Conservation (phyloP, 2,329 filamentous ascomycete genomes). For the Clonostachys sp. region DNA sequence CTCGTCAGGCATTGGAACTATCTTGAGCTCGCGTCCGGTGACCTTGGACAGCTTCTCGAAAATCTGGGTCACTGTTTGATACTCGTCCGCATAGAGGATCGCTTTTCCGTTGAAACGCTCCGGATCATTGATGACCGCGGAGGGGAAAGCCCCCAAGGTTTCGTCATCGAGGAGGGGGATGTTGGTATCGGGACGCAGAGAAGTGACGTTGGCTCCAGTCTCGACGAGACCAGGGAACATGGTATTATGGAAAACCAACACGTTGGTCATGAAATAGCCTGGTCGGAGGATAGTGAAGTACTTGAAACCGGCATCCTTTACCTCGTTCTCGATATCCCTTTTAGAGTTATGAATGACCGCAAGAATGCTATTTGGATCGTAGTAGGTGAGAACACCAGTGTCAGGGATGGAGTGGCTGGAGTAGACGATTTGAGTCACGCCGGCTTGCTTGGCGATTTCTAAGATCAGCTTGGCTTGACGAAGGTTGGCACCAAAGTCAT, state of each 20-base stretch:
- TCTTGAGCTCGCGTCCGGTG: slow-evolving; percentile 25
- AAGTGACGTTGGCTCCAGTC: slow-evolving; percentile 27
- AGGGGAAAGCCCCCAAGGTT: slow-evolving; percentile 40
- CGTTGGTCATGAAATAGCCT: slow-evolving; percentile 47
- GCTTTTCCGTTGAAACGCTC: slow-evolving; percentile 28
- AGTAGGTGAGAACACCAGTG: slow-evolving; percentile 9
- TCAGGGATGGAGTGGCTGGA: slow-evolving; percentile 23
- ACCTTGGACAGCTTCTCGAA: slow-evolving; percentile 25
- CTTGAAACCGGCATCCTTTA: slow-evolving; percentile 25
- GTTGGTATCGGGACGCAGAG: slow-evolving; percentile 22
- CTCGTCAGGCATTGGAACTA: slow-evolving; percentile 30
- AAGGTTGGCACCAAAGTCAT: slow-evolving; percentile 18
- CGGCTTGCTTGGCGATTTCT: slow-evolving; percentile 26
- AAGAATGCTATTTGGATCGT: slow-evolving; percentile 12
- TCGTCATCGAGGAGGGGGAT: slow-evolving; percentile 38
- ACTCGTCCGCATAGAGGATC: slow-evolving; percentile 34
- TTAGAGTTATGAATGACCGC: slow-evolving; percentile 31
- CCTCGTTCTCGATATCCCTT: slow-evolving; percentile 29
- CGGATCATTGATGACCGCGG: slow-evolving; percentile 35
- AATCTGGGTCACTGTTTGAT: slow-evolving; percentile 25
- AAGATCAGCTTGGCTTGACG: slow-evolving; percentile 22
- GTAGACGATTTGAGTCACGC: slow-evolving; percentile 28
- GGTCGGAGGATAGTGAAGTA: slow-evolving; percentile 44
- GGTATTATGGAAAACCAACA: slow-evolving; percentile 30
- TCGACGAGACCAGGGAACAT: slow-evolving; percentile 29